phyloP scores from a whole-genome alignment of 208 protist genomes.

The Trichomonas vaginalis region DNA sequence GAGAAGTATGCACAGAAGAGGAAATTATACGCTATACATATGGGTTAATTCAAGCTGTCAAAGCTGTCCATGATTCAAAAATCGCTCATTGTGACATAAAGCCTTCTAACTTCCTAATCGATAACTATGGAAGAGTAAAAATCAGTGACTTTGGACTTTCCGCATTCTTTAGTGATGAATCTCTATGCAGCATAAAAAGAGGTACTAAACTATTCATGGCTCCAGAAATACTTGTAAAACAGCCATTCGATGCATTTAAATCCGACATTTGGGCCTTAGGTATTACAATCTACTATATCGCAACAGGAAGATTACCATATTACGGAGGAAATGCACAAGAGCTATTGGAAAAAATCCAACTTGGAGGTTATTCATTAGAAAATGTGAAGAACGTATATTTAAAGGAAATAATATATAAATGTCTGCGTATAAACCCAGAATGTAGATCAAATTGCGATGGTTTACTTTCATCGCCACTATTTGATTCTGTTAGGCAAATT shows the following conservation, averaged over 20 bases:
- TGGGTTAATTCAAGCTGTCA: conserved; percentile 39
- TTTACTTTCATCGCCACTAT: not conserved
- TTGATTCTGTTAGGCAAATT: no score
- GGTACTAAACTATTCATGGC: not conserved
- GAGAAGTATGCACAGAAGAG: not conserved
- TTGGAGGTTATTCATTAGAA: not conserved
- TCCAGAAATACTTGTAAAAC: not conserved
- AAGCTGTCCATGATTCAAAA: conserved; percentile 44
- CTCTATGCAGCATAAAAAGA: not conserved
- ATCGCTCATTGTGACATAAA: conserved; percentile 47
- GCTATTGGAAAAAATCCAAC: not conserved
- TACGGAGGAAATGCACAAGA: not conserved
- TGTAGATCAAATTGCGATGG: not conserved
- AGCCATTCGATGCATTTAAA: not conserved
- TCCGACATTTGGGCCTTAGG: not conserved
- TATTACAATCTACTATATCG: not conserved
- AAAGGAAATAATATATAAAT: not conserved
- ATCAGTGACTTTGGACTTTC: not conserved
- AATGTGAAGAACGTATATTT: not conserved
- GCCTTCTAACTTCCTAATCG: not conserved
- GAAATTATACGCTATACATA: not conserved
- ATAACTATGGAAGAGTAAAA: not conserved
- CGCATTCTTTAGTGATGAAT: not conserved
- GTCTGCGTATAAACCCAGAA: not conserved
- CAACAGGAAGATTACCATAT: not conserved